A percentile compares a stretch with the other conserved stretches of the same genome.
Conservation (phyloP, 805 yeast genomes). For the Lipomyces anomalus region DNA sequence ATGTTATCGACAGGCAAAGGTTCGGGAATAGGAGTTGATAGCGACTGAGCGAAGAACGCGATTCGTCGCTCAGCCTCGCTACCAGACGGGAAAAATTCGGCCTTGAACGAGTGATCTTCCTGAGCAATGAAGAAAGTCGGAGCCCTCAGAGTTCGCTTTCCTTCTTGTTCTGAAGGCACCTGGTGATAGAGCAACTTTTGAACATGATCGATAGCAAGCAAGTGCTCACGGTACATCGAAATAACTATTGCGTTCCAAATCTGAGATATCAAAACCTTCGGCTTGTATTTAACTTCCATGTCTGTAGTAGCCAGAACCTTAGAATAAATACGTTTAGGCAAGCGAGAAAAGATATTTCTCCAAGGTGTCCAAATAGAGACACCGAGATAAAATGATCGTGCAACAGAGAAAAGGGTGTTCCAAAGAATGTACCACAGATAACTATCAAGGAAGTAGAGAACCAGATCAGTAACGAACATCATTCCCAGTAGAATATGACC, state of each 20-base stretch:
- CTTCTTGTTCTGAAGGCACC: conserved; percentile 97
- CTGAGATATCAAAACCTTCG: conserved; percentile 95
- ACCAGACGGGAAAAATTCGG: conserved; percentile 94
- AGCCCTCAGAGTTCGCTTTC: conserved; percentile 96
- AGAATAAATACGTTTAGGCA: conserved; percentile 98
- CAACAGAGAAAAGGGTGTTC: conserved; percentile 93
- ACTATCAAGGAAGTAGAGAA: conserved; percentile 96
- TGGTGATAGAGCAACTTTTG: conserved; percentile 96
- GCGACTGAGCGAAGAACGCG: conserved; percentile 97
- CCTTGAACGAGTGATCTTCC: conserved; percentile 88
- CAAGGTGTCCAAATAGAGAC: conserved; percentile 98
- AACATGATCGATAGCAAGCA: conserved; percentile 96
- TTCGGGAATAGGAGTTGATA: conserved; percentile 98
- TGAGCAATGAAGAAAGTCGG: conserved; percentile 98
- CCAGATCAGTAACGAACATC: conserved; percentile 87
- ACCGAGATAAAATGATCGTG: conserved; percentile 97
- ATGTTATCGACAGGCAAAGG: conserved; percentile 98
- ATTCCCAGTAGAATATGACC: conserved; percentile 84
- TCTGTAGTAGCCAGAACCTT: conserved; percentile 97
- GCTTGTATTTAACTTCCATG: conserved; percentile 98
- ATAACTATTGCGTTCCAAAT: conserved; percentile 99
- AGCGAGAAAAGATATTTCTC: conserved; percentile 96
- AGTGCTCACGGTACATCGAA: conserved; percentile 99
- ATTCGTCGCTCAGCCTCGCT: conserved; percentile 99
- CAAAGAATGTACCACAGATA: conserved; percentile 97